Evolutionary conservation across 768 basidiomycete species (phyloP).

Genomic region (Holtermanniella nyarrowii): DNA sequence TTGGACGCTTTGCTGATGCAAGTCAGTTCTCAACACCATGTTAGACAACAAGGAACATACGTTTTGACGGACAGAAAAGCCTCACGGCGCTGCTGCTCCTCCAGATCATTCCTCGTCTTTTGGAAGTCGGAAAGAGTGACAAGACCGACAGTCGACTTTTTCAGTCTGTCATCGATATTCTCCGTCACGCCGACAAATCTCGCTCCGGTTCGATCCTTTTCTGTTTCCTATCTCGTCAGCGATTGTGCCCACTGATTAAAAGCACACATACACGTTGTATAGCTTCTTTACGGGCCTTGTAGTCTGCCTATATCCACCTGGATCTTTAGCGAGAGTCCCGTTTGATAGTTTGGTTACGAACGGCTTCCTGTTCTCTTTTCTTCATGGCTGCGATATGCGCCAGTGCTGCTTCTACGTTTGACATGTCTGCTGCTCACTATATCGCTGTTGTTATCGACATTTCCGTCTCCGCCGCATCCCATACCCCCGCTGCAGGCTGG

Average conservation of each 20-base stretch:
- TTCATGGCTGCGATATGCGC: too few species aligned
- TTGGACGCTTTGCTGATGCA: conserved; percentile 42
- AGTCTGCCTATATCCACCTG: conserved; percentile 43
- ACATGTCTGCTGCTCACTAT: too few species aligned
- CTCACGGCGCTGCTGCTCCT: conserved; percentile 81
- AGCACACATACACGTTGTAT: conserved; percentile 13
- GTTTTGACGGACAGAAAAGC: conserved; percentile 71
- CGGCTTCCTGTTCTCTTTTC: conserved; percentile 52
- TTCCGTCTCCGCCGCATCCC: too few species aligned
- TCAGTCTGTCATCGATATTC: conserved; percentile 84
- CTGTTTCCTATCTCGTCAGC: conserved; percentile 53
- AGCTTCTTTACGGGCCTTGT: conserved; percentile 27
- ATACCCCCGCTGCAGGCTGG: too few species aligned
- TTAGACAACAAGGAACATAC: conserved; percentile 54
- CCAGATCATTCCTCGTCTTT: conserved; percentile 72
- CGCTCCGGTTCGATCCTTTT: conserved; percentile 74
- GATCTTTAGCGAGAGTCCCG: conserved; percentile 73
- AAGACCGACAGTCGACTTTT: conserved; percentile 81
- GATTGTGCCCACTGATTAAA: not conserved
- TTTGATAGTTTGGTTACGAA: conserved; percentile 46
- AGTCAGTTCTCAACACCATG: conserved; percentile 53
- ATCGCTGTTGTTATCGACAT: too few species aligned
- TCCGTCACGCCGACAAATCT: conserved; percentile 92
- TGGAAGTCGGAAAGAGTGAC: conserved; percentile 88
- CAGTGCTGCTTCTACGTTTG: too few species aligned